Conservation (phyloP, 139 green algal genomes). For the Ettlia oleoabundans region DNA sequence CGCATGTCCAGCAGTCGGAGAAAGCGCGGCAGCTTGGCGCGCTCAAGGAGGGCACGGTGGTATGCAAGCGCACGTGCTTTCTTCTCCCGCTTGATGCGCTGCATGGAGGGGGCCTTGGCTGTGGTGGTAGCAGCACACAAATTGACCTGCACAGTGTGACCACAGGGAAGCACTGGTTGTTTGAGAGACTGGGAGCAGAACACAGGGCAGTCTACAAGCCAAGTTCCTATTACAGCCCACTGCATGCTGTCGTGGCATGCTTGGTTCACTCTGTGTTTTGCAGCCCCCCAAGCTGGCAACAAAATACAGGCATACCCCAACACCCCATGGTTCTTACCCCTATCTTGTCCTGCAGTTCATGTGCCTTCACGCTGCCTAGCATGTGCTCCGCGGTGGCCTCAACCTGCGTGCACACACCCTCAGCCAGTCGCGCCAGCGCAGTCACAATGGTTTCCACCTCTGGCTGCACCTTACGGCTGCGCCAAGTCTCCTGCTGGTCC, state of each 20-base stretch:
- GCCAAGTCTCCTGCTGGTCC: constrained; percentile 13
- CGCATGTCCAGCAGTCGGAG: constrained; percentile 25
- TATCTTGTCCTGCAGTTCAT: not conserved
- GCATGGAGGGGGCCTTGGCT: constrained; percentile 13
- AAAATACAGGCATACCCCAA: too few species aligned
- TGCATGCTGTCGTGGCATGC: too few species aligned
- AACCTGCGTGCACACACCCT: not conserved
- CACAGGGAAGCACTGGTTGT: too few species aligned
- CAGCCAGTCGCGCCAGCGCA: not conserved
- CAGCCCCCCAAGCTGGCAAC: too few species aligned
- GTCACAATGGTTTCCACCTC: not conserved
- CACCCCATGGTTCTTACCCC: not conserved
- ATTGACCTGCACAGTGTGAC: too few species aligned
- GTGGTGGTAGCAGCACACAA: constrained; percentile 20
- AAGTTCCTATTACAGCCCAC: too few species aligned
- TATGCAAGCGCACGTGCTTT: not conserved
- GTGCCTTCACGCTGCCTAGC: not conserved
- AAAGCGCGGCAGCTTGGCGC: constrained; percentile 5
- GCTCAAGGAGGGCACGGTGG: not conserved
- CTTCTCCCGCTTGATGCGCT: constrained; percentile 21
- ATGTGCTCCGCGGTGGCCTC: not conserved
- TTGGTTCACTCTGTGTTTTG: too few species aligned
- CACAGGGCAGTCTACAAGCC: too few species aligned
- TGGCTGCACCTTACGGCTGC: not conserved
- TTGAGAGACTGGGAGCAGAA: too few species aligned